phyloP scores from a whole-genome alignment of 2,329 filamentous ascomycete species.

The Fusarium pininemorale region DNA sequence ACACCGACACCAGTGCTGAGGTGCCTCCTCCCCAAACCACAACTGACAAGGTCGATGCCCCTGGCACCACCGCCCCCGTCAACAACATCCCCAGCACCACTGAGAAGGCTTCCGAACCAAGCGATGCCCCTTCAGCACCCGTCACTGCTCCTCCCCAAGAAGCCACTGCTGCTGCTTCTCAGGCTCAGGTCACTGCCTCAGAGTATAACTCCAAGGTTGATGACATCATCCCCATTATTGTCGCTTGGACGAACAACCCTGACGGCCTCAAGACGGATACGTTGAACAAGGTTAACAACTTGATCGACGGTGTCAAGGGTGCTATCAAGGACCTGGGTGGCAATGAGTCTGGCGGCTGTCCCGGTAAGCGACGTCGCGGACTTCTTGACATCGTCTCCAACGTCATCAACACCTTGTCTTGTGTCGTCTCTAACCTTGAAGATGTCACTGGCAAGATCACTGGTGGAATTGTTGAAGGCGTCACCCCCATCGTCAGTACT shows the following conservation, averaged over 20 bases:
- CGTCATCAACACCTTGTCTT: slow-evolving; percentile 4
- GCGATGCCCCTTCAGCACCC: background rate
- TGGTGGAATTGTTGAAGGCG: slow-evolving; percentile 2
- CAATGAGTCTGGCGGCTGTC: background rate
- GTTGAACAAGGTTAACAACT: slow-evolving; percentile 12
- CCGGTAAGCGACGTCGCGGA: slow-evolving; percentile 3
- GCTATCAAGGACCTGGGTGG: slow-evolving; percentile 10
- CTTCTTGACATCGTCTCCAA: background rate
- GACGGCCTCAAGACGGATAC: slow-evolving; percentile 6
- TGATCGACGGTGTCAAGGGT: slow-evolving; percentile 9
- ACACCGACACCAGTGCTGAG: background rate
- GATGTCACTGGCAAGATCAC: slow-evolving; percentile 8
- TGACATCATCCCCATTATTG: slow-evolving; percentile 10
- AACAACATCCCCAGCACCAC: background rate
- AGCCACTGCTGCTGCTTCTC: background rate
- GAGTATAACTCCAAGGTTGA: slow-evolving; percentile 3
- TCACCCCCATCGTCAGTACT: background rate
- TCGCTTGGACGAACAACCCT: slow-evolving; percentile 3
- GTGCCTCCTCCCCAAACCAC: background rate
- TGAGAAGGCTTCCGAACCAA: background rate
- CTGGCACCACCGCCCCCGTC: background rate
- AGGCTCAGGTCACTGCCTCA: slow-evolving; percentile 7
- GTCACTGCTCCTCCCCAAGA: background rate
- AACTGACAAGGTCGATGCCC: background rate
- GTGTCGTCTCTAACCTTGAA: background rate